phyloP scores from a whole-genome alignment of 2,329 filamentous ascomycete species.

The Phyllosticta paracitricarpa region DNA sequence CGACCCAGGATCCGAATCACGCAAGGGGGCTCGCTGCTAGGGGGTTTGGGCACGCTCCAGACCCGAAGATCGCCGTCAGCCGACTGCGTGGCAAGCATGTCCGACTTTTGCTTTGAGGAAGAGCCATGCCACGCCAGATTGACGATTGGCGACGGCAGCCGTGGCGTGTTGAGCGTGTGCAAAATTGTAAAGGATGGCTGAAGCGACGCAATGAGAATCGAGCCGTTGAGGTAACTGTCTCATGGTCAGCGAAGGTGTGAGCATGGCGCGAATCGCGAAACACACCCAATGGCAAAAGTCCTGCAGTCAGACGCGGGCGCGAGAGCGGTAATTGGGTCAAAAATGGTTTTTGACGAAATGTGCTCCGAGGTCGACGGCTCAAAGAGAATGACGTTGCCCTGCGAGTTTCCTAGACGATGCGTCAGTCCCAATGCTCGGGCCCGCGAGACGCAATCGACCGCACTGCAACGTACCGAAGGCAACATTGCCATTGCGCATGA shows the following conservation, averaged over 20 bases:
- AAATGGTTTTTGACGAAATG: slow-evolving; percentile 81
- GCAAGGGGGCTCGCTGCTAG: slow-evolving; percentile 65
- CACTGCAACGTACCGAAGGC: slow-evolving; percentile 67
- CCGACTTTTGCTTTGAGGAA: slow-evolving; percentile 88
- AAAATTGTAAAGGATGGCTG: slow-evolving; percentile 89
- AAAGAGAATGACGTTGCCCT: slow-evolving; percentile 90
- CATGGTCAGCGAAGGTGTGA: neutral
- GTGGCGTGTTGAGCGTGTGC: slow-evolving; percentile 78
- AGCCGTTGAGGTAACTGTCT: slow-evolving; percentile 82
- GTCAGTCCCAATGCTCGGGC: neutral
- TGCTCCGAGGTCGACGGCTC: slow-evolving; percentile 90
- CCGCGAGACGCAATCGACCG: neutral
- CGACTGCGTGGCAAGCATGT: slow-evolving; percentile 93
- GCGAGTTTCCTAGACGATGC: slow-evolving; percentile 60
- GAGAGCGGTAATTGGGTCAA: slow-evolving; percentile 88
- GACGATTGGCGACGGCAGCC: slow-evolving; percentile 77
- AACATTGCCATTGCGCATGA: slow-evolving; percentile 96
- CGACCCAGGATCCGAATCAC: slow-evolving; percentile 81
- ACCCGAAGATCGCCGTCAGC: slow-evolving; percentile 86
- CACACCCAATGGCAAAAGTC: slow-evolving; percentile 91
- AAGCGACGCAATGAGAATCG: slow-evolving; percentile 77
- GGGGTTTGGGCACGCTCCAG: slow-evolving; percentile 86
- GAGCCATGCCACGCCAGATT: slow-evolving; percentile 92
- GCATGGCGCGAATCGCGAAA: neutral
- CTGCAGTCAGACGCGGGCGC: slow-evolving; percentile 83